Evolutionary conservation across 2,329 filamentous ascomycete species (phyloP), one percentile per base, ranked within the genome.

Genomic region (Chrysosporium keratinophilum): DNA sequence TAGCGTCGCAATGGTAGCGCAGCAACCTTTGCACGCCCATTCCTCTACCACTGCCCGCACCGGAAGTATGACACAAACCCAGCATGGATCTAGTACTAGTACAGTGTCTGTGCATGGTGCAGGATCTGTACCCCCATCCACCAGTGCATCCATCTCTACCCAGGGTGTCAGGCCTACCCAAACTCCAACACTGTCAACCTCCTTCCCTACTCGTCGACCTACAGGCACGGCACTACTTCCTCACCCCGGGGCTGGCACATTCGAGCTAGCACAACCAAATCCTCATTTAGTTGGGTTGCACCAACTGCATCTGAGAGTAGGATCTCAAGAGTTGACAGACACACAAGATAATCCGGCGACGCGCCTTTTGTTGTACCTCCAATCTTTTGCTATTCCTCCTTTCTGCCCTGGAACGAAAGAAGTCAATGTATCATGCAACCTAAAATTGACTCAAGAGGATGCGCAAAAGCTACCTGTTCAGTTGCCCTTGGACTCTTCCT

Each of bases 261-360:
- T 69, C 2, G 67, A 71, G 55, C 71, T 70, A 33, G 66, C 69
- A 10, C 62, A 68, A 20, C 72, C 76, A 3, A 68, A 75, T 54
- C 74, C 78, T 17, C 64, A 67, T 20, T 62, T 70, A 6, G 72
- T 71, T 28, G 76, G 74, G n/a, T 68, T 84, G 6, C 82, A 84
- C 60, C 79, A 83, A 65, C 74, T 76, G 43, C 71, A 80, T 61
- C 68, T 83, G 28, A 74, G 75, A 20, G 50, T 55, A 12, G 37
- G 35, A 5, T 12, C 41, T 12, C 15, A 39, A 14, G 23, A 20
- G 10, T 23, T 55, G 17, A n/a, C 23, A 40, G 17, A 41, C 15
- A 28, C 37, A 2, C 20, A 44, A 17, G 31, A 35, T 11, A 23
- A 31, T 45, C 20, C n/a, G 11, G 37, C 49, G 7, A 50, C 64